phyloP scores from a whole-genome alignment of 345 rosid genomes.

The Eucalyptus caleyi region DNA sequence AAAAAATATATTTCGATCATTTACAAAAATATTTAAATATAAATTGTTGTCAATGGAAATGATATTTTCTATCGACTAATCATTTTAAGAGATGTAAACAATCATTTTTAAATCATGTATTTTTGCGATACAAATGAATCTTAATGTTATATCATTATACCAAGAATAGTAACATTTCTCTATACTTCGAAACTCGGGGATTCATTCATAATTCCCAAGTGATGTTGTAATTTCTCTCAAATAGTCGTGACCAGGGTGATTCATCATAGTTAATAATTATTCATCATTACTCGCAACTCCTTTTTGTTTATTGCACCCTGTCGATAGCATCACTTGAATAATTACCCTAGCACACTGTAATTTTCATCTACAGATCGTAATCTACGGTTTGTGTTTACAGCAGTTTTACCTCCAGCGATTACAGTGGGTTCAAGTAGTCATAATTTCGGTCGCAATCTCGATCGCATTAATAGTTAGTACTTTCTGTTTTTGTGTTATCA shows the following conservation, averaged over 20 bases:
- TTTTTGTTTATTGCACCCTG: not conserved
- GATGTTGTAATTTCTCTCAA: not conserved
- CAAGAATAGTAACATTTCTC: not conserved
- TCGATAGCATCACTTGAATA: not conserved
- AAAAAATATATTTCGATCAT: too few species aligned
- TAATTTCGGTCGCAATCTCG: too few species aligned
- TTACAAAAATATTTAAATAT: too few species aligned
- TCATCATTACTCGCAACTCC: not conserved
- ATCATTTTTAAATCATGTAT: too few species aligned
- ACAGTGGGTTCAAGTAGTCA: not conserved
- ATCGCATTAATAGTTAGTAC: not conserved
- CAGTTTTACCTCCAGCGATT: not conserved
- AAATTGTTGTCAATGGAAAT: too few species aligned
- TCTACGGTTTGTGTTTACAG: not conserved
- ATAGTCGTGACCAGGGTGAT: not conserved
- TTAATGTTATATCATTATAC: too few species aligned
- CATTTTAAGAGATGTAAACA: too few species aligned
- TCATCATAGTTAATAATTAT: not conserved
- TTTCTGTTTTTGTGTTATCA: not conserved
- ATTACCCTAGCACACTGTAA: not conserved
- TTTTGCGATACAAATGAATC: rapidly evolving
- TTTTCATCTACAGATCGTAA: not conserved
- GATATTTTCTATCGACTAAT: too few species aligned
- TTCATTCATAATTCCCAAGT: not conserved
- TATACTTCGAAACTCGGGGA: not conserved